These are phyloP conservation scores for Saccharomycopsis fermentans DNA, from an alignment of 805 yeast species.

Conservation along the genomic window DNA sequence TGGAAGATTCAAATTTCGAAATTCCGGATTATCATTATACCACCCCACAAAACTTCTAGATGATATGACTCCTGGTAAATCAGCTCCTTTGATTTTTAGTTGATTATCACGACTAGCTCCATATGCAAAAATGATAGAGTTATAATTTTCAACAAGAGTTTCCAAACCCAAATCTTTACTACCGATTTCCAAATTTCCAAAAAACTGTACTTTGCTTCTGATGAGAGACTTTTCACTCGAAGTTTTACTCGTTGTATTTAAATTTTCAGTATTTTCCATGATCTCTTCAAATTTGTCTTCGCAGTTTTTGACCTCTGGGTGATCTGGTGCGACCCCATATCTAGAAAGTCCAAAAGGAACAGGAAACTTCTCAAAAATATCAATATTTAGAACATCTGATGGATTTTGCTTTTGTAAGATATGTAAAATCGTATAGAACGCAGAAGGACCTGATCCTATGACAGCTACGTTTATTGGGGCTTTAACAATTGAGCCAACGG, in stretches of 20 bases:
- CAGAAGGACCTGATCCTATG: conserved; percentile 95
- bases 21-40: conserved; percentile 86
- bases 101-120: conserved; percentile 61
- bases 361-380: conserved; percentile 65
- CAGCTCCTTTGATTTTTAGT: conserved; percentile 49
- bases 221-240: conserved; percentile 19
- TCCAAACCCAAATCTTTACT: conserved; percentile 52
- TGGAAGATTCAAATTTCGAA: conserved; percentile 40
- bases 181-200: conserved; percentile 55
- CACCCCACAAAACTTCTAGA: conserved; percentile 89
- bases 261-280: conserved; percentile 21
- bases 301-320: conserved; percentile 89
- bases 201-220: conserved; percentile 38
- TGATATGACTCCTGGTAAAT: conserved; percentile 53
- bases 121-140: conserved; percentile 70
- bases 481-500: not conserved
- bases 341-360: conserved; percentile 88
- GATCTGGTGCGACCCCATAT: conserved; percentile 98
- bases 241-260: not conserved
- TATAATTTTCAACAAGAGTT: conserved; percentile 45
- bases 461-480: conserved; percentile 44
- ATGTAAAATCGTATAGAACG: conserved; percentile 79
- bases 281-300: conserved; percentile 55
- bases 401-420: conserved; percentile 40
- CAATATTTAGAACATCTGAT: conserved; percentile 20